Evolutionary conservation across 306 rosid species (phyloP).

Genomic region (Argentina anserina): DNA sequence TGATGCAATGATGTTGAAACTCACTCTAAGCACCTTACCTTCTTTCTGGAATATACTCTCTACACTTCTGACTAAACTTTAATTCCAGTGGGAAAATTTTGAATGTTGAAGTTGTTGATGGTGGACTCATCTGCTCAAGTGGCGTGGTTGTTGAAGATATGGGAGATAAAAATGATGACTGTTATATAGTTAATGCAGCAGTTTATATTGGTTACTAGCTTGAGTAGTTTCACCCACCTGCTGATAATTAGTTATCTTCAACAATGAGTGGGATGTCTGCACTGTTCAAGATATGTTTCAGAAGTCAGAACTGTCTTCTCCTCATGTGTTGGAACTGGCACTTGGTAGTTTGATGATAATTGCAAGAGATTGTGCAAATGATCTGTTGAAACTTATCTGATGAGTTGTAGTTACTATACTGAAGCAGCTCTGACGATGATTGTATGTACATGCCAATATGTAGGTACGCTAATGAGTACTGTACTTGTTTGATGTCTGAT

Average conservation of each 20-base stretch:
- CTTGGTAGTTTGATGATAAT: not conserved
- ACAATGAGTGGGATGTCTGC: not conserved
- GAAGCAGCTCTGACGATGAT: not conserved
- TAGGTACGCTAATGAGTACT: not conserved
- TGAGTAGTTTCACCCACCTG: not conserved
- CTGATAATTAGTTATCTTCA: not conserved
- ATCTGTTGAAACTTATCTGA: not conserved
- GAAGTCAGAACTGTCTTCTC: not conserved
- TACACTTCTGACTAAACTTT: not conserved
- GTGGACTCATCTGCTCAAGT: conserved; percentile 94
- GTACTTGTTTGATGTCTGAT: not conserved
- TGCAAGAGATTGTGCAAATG: not conserved
- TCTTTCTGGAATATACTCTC: not conserved
- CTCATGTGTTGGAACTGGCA: not conserved
- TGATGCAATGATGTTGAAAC: conserved; percentile 2
- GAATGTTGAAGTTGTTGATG: conserved; percentile 84
- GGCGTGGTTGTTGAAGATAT: conserved; percentile 92
- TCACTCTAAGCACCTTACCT: not conserved
- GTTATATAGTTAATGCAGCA: conserved; percentile 94
- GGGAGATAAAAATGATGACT: conserved; percentile 97
- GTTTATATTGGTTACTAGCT: conserved; percentile 83
- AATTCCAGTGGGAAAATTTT: conserved; percentile 76
- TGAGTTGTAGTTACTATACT: not conserved
- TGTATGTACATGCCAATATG: not conserved
- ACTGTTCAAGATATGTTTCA: not conserved